These are phyloP conservation scores for Paspalum vaginatum DNA, from an alignment of 176 grass and related monocot genomes.

Conservation along the genomic window DNA sequence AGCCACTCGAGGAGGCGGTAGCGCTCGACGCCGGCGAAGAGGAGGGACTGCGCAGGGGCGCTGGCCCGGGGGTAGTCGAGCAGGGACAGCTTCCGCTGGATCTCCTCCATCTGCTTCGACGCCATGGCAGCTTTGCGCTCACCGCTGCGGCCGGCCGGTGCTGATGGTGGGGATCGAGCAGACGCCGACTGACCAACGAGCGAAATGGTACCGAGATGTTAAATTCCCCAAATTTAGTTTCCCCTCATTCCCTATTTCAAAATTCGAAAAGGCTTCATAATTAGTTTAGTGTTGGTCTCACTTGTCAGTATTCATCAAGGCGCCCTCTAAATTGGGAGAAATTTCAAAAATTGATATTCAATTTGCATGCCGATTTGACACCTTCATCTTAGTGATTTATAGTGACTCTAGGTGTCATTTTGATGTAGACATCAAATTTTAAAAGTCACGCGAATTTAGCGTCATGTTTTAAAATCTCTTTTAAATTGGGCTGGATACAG, in stretches of 20 bases:
- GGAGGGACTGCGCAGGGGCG: slow-evolving; percentile 88
- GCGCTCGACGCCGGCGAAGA: slow-evolving; percentile 94
- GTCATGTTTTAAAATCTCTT: no score
- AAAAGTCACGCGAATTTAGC: no score
- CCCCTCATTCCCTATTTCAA: slow-evolving; percentile 7
- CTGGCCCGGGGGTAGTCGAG: slow-evolving; percentile 79
- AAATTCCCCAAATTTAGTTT: slow-evolving; percentile 12
- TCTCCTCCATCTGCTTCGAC: slow-evolving; percentile 99
- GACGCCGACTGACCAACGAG: slow-evolving; percentile 22
- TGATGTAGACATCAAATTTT: no score
- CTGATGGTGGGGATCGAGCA: slow-evolving; percentile 34
- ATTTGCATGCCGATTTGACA: no score
- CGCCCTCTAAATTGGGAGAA: neutral
- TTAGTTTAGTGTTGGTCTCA: no score
- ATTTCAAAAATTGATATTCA: no score
- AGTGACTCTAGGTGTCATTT: no score
- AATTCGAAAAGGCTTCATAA: slow-evolving; percentile 14
- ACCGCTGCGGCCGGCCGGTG: slow-evolving; percentile 11
- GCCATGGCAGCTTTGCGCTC: slow-evolving; percentile 58
- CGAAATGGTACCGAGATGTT: slow-evolving; percentile 29
- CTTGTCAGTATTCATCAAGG: no score
- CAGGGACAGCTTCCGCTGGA: slow-evolving; percentile 86
- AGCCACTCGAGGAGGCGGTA: slow-evolving; percentile 99
- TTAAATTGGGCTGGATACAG: neutral
- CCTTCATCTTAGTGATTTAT: no score